Evolutionary conservation across 164 flowering plant species (phyloP), one percentile per base, ranked within the genome.

Genomic region (Vitis cinerea): DNA sequence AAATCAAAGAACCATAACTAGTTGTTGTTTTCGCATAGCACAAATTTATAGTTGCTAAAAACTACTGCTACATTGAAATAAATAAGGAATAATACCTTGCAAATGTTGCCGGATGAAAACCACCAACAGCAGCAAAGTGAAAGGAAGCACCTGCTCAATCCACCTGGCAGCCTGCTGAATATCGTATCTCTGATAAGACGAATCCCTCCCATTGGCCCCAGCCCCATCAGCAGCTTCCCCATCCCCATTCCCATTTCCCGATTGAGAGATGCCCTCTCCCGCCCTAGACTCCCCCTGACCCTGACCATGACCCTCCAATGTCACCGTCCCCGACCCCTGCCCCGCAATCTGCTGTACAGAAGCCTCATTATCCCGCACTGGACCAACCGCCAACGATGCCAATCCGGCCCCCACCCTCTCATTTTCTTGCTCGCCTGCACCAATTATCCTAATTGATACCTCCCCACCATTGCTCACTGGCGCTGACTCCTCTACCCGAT

Each of bases 111-210:
- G 91, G 65, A 96, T 93, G 81, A 96, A 96, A 66, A 96, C 98
- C 44, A 96, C 92, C 86, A 93, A 72, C 60, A 96, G 83, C 72
- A 96, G 90, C 87, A 93, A 80, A 31, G 95, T 87, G 67, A 96
- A 96, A 1, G 99, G 99, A 37, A 96, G 90, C 49, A 93, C 79
- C 79, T 96, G 99, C 80, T 96, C 99, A 71, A 93, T 88, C 99
- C 98, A 93, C 69, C 97, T 80, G 1, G 98, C 98, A 65, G 92
- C 93, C 83, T 90, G 98, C 83, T 93, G 99, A 74, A 96, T 93
- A 72, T 93, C 99, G 75, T 92, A 96, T 79, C 99, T 87, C 88
- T 93, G 99, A 69, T 91, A 90, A 17, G 98, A 82, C 13, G 95
- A 85, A 75, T 93, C 97, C 78, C 95, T 82, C 30, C 72, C 81